Conservation (phyloP, 2,329 filamentous ascomycete genomes). For the Aspergillus pseudoterreus region DNA sequence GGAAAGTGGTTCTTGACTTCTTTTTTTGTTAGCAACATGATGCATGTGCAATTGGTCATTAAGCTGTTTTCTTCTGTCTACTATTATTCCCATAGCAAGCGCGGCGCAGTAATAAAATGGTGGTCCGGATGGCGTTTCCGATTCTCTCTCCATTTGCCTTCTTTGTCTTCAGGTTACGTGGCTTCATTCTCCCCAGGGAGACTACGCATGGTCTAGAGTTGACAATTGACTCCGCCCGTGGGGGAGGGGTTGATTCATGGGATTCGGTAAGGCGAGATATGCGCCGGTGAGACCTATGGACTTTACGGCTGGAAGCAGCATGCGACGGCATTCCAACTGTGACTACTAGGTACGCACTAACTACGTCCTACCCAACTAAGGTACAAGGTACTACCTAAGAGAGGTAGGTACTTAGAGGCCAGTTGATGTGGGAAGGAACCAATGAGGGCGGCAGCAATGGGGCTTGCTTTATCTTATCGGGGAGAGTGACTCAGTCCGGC, state of each 20-base stretch:
- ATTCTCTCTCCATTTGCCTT: background rate
- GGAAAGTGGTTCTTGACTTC: background rate
- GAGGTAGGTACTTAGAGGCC: background rate
- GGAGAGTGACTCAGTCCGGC: constrained; percentile 19
- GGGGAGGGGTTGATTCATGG: background rate
- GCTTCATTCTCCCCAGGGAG: background rate
- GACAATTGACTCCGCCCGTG: background rate
- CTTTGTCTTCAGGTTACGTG: background rate
- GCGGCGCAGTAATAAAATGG: background rate
- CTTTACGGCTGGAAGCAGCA: too few species aligned
- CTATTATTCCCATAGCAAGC: background rate
- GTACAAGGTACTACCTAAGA: too few species aligned
- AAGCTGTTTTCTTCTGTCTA: background rate
- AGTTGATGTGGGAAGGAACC: background rate
- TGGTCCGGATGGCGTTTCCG: background rate
- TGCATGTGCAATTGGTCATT: background rate
- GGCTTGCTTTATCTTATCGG: constrained; percentile 26
- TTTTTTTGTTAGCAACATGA: background rate
- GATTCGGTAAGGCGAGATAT: background rate
- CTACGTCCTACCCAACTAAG: too few species aligned
- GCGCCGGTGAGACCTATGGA: background rate
- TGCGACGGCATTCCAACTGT: background rate
- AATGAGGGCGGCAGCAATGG: background rate
- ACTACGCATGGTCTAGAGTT: background rate
- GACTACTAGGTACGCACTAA: too few species aligned